phyloP scores from a whole-genome alignment of 176 grass and related monocot genomes.

The Aegilops umbellulata region DNA sequence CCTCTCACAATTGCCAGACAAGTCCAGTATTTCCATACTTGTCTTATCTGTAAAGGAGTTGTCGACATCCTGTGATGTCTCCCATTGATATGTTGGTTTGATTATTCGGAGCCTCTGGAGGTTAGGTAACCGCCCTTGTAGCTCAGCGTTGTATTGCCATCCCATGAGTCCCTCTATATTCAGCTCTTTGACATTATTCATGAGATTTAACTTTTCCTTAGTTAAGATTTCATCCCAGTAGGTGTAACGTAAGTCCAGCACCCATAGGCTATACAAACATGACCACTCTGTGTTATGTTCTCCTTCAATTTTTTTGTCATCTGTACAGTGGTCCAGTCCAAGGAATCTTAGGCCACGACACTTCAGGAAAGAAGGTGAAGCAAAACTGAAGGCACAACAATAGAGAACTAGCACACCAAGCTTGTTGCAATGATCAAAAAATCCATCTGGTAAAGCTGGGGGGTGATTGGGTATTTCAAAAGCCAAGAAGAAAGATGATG shows the following conservation, averaged over 20 bases:
- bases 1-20: no score
- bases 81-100: no score
- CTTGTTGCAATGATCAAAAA: background rate
- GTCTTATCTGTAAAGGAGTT: no score
- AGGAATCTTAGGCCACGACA: background rate
- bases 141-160: no score
- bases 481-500: background rate
- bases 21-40: no score
- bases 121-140: no score
- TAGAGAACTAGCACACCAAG: background rate
- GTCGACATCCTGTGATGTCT: no score
- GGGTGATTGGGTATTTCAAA: fast-evolving
- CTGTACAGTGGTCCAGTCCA: background rate
- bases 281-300: background rate
- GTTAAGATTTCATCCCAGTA: background rate
- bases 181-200: no score
- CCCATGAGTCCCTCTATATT: background rate
- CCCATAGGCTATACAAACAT: background rate
- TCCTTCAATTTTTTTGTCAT: background rate
- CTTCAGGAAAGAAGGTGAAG: background rate
- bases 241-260: background rate
- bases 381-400: background rate
- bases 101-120: no score
- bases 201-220: no score
- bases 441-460: background rate